phyloP scores from a whole-genome alignment of 768 basidiomycete species.

The Panaeolus papilionaceus region DNA sequence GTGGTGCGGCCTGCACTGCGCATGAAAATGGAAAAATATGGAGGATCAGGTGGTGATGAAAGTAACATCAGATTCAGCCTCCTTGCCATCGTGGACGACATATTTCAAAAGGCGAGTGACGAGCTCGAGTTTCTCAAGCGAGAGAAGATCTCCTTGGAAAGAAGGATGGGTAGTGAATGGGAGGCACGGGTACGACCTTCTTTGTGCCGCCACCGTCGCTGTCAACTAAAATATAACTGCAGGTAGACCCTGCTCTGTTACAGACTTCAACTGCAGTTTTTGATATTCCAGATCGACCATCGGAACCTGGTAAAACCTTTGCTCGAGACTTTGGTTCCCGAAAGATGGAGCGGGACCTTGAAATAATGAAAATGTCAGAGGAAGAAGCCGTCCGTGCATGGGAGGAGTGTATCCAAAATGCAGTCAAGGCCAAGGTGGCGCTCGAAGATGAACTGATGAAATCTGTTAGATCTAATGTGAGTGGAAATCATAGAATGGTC shows the following conservation, averaged over 20 bases:
- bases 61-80: conserved; percentile 64
- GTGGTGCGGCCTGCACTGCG: conserved; percentile 64
- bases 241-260: conserved; percentile 49
- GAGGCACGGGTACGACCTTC: conserved; percentile 39
- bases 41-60: conserved; percentile 48
- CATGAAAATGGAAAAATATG: conserved; percentile 66
- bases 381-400: conserved; percentile 46
- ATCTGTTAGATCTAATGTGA: conserved; percentile 49
- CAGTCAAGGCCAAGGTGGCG: conserved; percentile 43
- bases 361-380: conserved; percentile 50
- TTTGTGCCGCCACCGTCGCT: neutral
- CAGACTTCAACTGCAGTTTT: conserved; percentile 31
- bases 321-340: conserved; percentile 52
- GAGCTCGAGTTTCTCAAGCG: conserved; percentile 58
- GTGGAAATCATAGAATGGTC: conserved; percentile 26
- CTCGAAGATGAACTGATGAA: conserved; percentile 59
- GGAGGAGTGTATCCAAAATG: conserved; percentile 51
- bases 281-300: conserved; percentile 25
- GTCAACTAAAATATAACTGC: neutral
- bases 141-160: conserved; percentile 51
- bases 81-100: conserved; percentile 63
- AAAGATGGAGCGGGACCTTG: conserved; percentile 47
- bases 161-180: conserved; percentile 47
- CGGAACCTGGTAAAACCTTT: conserved; percentile 37
- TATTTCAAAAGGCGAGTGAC: conserved; percentile 54